Base-by-base conservation (phyloP, 805 yeast genomes). In the Metschnikowia sp. region DNA sequence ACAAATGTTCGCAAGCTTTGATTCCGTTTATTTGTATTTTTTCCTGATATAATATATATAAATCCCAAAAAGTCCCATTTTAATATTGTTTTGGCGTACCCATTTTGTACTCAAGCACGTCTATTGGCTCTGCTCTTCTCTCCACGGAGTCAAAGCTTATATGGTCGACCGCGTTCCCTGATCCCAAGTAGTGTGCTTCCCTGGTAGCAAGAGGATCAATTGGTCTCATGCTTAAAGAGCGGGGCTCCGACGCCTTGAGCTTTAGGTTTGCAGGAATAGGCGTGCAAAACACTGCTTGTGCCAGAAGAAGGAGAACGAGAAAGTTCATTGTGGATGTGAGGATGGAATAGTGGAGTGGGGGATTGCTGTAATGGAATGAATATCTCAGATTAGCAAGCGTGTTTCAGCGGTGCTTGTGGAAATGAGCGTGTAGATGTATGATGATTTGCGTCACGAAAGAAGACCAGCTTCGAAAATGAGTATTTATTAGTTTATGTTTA, bases 211-310 rank as follows among this genome's bases (percentile, higher is more conserved):
- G 33, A 13, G 28, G 31, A 4, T 36, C 38, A 10, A 50, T n/a
- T 8, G 51, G 50, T 10, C 26, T 31, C 37, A 43, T 50, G 36
- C 56, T 52, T 40, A 52, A 45, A 0, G 56, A 52, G 19, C 49
- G 53, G 12, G 42, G 32, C 22, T 32, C 49, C 2, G 44, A 45
- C 11, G 66, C 66, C 46, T 56, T 57, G 36, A 64, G 53, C 34
- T 55, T 49, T 12, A 55, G 36, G 48, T 66, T 57, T 19, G 69
- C 70, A 3, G 70, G 68, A 10, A 66, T 49, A 1, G 70, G 70
- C 10, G 68, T 63, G 32, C 61, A 59, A 18, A 50, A 10, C 8
- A 37, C 63, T 11, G 36, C 39, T 12, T 38, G 41, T 18, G 47
- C 36, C 37, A 47, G 30, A 22, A 40, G n/a, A 10, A 45, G 22